Base-by-base conservation (phyloP, 805 yeast species). In the Saccharomycopsis sp. region DNA sequence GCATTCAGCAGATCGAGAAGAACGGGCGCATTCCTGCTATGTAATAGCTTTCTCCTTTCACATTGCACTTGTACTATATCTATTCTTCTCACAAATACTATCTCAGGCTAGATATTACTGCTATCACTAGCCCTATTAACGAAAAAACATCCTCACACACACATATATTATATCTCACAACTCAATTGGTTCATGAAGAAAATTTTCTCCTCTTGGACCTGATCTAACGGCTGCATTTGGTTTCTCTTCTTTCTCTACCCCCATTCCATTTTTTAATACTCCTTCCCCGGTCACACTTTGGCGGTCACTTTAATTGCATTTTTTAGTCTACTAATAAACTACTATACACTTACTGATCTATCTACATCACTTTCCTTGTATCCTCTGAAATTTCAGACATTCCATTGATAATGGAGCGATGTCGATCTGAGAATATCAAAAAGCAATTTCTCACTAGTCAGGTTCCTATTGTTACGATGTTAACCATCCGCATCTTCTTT, bases 1-100 rank as follows among this genome's bases (percentile, higher is more conserved):
- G 49, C 49, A 44, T 44, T 17, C 49, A 44, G 49, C 49, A 44
- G 49, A 44, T 44, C 12, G 49, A 44, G 22, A 44, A 44, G 49
- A 44, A 44, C 12, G 49, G 49, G 9, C 49, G 49, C 8, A 44
- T 44, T 44, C 49, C 49, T 12, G 49, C 49, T 7, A 44, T 44
- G 49, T 44, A 19, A 29, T 12, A 17, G 12, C 49, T 44, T 17
- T 44, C 19, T 12, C 19, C 49, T 17, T 7, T 44, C 3, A 17
- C 49, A 35, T 35, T 14, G 14, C 41, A 35, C 14, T 35, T 44
- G 49, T 44, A 44, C 12, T 19, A 44, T 44, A 44, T 44, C 12
- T 12, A 44, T 44, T 3, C 12, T 5, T 44, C 38, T 29, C 12
- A 7, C 12, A 12, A 12, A 29, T 29, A 29, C 38, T 29, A 12